Evolutionary conservation across 1,139 yeast species (phyloP).

Genomic region (Yamadazyma triangularis): DNA sequence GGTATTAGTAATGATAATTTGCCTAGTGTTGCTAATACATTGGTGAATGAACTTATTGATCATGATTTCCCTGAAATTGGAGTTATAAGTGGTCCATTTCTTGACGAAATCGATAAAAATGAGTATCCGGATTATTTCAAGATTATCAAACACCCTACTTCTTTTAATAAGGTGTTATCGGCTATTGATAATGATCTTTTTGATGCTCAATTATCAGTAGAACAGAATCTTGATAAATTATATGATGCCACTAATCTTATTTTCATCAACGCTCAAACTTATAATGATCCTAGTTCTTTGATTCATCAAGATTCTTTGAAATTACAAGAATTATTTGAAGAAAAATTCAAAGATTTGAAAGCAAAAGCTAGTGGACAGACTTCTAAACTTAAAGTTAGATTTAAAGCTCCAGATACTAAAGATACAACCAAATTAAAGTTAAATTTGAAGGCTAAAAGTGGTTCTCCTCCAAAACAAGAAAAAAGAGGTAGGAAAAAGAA

Average conservation of each 20-base stretch:
- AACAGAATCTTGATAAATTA: constrained; percentile 44
- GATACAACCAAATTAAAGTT: constrained; percentile 21
- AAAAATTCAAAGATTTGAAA: constrained; percentile 24
- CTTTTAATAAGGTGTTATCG: constrained; percentile 43
- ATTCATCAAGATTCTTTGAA: constrained; percentile 54
- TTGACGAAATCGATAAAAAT: constrained; percentile 51
- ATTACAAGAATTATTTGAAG: constrained; percentile 32
- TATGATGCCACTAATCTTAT: constrained; percentile 45
- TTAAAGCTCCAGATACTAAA: no score
- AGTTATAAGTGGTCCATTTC: constrained; percentile 50
- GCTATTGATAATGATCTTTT: constrained; percentile 23
- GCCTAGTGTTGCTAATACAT: constrained; percentile 16
- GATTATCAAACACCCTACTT: constrained; percentile 52
- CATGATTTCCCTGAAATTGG: constrained; percentile 43
- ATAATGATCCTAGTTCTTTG: constrained; percentile 52
- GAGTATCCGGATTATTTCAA: constrained; percentile 60
- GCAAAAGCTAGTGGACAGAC: constrained; percentile 13
- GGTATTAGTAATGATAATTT: not conserved
- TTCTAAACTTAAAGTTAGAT: constrained; percentile 24
- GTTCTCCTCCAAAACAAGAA: constrained; percentile 16
- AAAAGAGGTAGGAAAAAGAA: constrained; percentile 19
- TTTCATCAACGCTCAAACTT: constrained; percentile 54
- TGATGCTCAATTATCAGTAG: constrained; percentile 10
- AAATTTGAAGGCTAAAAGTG: constrained; percentile 15
- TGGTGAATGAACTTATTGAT: constrained; percentile 34